Conservation (phyloP, 176 grass and related monocot species). For the Leersia perrieri region DNA sequence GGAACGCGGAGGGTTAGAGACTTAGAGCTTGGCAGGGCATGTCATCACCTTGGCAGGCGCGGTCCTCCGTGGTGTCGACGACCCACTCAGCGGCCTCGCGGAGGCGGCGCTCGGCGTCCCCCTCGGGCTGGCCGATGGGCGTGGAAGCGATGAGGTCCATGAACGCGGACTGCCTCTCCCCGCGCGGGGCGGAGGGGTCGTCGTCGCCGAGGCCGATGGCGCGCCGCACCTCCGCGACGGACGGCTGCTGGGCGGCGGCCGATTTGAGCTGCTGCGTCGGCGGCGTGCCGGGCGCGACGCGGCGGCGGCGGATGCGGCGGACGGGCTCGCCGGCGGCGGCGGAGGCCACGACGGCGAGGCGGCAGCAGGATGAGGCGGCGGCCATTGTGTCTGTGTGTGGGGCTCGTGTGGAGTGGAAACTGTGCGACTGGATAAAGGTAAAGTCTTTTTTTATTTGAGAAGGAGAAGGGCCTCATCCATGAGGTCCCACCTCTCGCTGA, state of each 20-base stretch:
- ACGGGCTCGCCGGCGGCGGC: slow-evolving; percentile 4
- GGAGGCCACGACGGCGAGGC: slow-evolving; percentile 30
- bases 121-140: slow-evolving; percentile 66
- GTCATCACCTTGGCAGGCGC: slow-evolving; percentile 45
- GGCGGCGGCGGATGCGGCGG: slow-evolving; percentile 27
- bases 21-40: no score
- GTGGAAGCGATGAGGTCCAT: slow-evolving; percentile 55
- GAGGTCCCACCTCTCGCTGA: no score
- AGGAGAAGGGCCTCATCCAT: no score
- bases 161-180: slow-evolving; percentile 43
- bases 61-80: slow-evolving; percentile 58
- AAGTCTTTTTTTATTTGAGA: no score
- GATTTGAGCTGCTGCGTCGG: not conserved
- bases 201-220: slow-evolving; percentile 54
- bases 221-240: slow-evolving; percentile 66
- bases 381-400: slow-evolving; percentile 29
- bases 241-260: slow-evolving; percentile 27
- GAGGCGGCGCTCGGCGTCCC: slow-evolving; percentile 54
- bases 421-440: not conserved
- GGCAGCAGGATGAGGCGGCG: not conserved
- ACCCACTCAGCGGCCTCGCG: slow-evolving; percentile 82
- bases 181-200: slow-evolving; percentile 35
- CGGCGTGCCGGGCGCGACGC: not conserved
- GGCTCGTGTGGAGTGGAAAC: not conserved
- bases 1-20: no score